Evolutionary conservation across 148 eudicot species (phyloP).

Genomic region (Selenicereus undatus): DNA sequence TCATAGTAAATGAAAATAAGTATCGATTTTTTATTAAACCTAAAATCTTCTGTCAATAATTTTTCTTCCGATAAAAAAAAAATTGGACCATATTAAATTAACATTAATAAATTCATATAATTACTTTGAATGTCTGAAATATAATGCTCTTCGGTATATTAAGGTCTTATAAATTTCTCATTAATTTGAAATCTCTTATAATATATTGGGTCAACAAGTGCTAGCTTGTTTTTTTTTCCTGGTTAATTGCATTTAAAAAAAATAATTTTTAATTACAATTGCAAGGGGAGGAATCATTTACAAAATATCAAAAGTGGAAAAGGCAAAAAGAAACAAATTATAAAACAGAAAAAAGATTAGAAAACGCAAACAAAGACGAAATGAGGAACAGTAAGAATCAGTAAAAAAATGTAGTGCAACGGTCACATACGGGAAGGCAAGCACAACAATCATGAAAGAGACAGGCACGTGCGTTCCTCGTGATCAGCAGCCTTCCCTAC

Average conservation of each 20-base stretch:
- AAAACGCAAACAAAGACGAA: neutral
- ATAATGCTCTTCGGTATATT: too few relatives aligned
- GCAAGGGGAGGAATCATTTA: too few relatives aligned
- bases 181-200: too few relatives aligned
- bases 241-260: neutral
- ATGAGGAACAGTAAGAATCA: neutral
- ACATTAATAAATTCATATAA: too few relatives aligned
- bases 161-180: too few relatives aligned
- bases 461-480: slow-evolving; percentile 39
- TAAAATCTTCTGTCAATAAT: too few relatives aligned
- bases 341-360: neutral
- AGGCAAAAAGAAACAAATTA: neutral
- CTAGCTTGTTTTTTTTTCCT: neutral
- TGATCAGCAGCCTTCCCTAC: neutral
- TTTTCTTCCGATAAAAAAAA: too few relatives aligned
- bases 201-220: too few relatives aligned
- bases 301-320: neutral
- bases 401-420: slow-evolving; percentile 27
- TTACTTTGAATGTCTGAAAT: too few relatives aligned
- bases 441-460: neutral
- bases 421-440: slow-evolving; percentile 32
- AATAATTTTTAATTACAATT: neutral
- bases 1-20: too few relatives aligned
- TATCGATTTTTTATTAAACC: too few relatives aligned
- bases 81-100: too few relatives aligned